phyloP scores from a whole-genome alignment of 768 basidiomycete species.

The Myochromella boudieri region DNA sequence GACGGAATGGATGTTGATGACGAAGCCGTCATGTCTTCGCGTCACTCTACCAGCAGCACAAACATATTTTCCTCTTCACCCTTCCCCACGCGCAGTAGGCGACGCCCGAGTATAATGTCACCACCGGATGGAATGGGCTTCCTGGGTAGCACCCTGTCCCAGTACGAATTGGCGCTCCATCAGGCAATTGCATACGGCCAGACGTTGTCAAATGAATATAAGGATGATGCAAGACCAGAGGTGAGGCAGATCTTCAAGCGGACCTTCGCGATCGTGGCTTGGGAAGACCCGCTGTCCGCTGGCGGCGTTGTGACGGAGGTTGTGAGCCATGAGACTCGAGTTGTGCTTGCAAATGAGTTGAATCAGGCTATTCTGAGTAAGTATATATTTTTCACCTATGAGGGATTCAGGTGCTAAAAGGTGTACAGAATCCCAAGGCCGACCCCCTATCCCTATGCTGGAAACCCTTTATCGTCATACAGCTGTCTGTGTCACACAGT shows the following conservation, averaged over 20 bases:
- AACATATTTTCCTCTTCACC: conserved; percentile 28
- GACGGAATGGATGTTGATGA: conserved; percentile 59
- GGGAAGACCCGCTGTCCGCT: conserved; percentile 68
- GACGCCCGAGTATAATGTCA: conserved; percentile 7
- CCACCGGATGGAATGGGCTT: conserved; percentile 15
- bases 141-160: conserved; percentile 23
- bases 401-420: conserved; percentile 3
- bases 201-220: conserved; percentile 65
- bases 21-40: conserved; percentile 25
- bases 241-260: conserved; percentile 68
- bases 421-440: conserved; percentile 71
- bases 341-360: conserved; percentile 69
- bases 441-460: conserved; percentile 66
- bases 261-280: conserved; percentile 80
- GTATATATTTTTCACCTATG: conserved; percentile 20
- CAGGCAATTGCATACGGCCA: conserved; percentile 76
- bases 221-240: conserved; percentile 57
- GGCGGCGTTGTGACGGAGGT: conserved; percentile 66
- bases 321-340: conserved; percentile 66
- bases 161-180: conserved; percentile 60
- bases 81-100: conserved; percentile 6
- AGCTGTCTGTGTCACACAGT: conserved; percentile 63
- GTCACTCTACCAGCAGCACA: conserved; percentile 18
- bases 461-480: conserved; percentile 81
- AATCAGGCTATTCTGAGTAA: conserved; percentile 82